A percentile compares a stretch with the other conserved stretches of the same genome.
Conservation (phyloP, 441 rosid species). For the Populus hybrid region DNA sequence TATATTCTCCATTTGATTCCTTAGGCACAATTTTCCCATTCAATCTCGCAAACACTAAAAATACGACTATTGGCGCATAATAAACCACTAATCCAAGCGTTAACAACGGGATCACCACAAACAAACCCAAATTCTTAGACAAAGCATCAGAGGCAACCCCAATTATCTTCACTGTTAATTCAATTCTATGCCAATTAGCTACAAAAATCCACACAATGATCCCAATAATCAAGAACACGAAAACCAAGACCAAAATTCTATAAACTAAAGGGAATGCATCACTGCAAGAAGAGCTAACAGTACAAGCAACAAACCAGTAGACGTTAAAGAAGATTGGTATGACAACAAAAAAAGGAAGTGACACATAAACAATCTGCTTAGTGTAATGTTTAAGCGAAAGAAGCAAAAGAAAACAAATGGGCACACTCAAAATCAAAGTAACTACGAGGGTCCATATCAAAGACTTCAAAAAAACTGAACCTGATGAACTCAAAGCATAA, state of each 20-base stretch:
- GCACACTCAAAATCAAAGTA: constrained; percentile 63
- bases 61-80: constrained; percentile 71
- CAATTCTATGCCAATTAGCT: constrained; percentile 73
- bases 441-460: constrained; percentile 68
- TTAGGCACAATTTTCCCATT: constrained; percentile 66
- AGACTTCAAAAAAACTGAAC: constrained; percentile 34
- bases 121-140: constrained; percentile 61
- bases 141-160: constrained; percentile 81
- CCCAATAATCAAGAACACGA: constrained; percentile 64
- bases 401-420: constrained; percentile 62
- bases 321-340: constrained; percentile 65
- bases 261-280: constrained; percentile 63
- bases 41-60: constrained; percentile 67
- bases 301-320: constrained; percentile 91
- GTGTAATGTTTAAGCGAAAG: constrained; percentile 72
- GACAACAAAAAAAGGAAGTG: constrained; percentile 67
- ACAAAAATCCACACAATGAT: constrained; percentile 70
- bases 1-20: constrained; percentile 47
- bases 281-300: constrained; percentile 60
- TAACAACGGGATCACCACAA: constrained; percentile 56
- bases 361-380: constrained; percentile 70
- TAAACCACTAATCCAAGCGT: constrained; percentile 50
- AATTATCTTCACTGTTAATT: constrained; percentile 70
- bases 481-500: constrained; percentile 20
- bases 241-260: constrained; percentile 59